Conservation (phyloP, 2,329 filamentous ascomycete genomes). For the Cladophialophora chaetospira region DNA sequence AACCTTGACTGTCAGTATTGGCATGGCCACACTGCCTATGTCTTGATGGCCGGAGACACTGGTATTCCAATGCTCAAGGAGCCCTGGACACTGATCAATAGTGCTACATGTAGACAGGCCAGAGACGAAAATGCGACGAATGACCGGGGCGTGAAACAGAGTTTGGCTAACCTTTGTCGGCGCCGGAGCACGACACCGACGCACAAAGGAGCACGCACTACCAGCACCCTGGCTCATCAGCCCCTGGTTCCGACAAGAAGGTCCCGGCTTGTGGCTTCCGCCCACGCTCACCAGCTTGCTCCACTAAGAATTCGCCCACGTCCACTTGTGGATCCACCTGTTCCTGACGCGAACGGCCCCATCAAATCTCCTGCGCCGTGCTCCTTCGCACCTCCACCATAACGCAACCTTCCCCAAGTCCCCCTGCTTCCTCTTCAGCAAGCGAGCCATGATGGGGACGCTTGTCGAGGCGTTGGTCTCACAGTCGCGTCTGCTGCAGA, state of each 20-base stretch:
- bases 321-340: constrained; percentile 18
- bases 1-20: too few relatives aligned
- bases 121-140: not conserved
- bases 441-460: constrained; percentile 24
- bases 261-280: constrained; percentile 28
- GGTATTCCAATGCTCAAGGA: too few relatives aligned
- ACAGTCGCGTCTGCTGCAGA: constrained; percentile 26
- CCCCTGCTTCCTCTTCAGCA: constrained; percentile 23
- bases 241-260: constrained; percentile 25
- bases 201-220: constrained; percentile 10
- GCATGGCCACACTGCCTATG: too few relatives aligned
- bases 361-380: constrained; percentile 31
- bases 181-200: constrained; percentile 19
- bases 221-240: constrained; percentile 13
- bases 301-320: constrained; percentile 13
- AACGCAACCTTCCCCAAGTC: constrained; percentile 16
- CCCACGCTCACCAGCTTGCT: constrained; percentile 18
- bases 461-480: constrained; percentile 22
- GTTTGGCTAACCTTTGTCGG: constrained; percentile 18
- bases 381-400: constrained; percentile 29
- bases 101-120: not conserved
- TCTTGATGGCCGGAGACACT: too few relatives aligned
- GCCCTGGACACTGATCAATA: too few relatives aligned
- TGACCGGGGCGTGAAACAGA: not conserved
- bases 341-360: constrained; percentile 24